Percentiles rank a stretch among this genome's conserved stretches.
phyloP scores from a whole-genome alignment of 2,329 filamentous ascomycete species.

The Cryphonectria parasitica region DNA sequence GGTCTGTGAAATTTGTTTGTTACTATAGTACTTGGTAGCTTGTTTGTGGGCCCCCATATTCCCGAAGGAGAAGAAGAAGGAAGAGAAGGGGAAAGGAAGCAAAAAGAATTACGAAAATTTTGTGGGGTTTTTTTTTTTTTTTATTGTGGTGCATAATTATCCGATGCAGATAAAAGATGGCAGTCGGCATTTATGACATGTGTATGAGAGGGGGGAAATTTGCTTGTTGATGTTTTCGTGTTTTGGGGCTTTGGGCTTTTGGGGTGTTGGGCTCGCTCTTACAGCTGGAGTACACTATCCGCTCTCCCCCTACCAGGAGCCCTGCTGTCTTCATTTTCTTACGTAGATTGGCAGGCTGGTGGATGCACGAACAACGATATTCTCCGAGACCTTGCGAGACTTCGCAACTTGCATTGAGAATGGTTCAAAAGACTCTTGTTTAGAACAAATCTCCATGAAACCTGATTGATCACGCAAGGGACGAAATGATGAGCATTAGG shows the following conservation, averaged over 20 bases:
- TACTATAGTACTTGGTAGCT: too few relatives aligned
- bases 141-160: neutral
- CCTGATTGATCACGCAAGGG: neutral
- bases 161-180: neutral
- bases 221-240: neutral
- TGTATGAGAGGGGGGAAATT: neutral
- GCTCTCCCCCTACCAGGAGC: neutral
- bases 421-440: neutral
- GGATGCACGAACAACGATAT: too few relatives aligned
- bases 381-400: neutral
- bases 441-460: neutral
- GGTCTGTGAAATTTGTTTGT: neutral
- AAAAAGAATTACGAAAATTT: neutral
- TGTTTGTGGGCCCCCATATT: neutral
- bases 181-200: neutral
- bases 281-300: too few relatives aligned
- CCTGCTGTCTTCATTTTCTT: neutral
- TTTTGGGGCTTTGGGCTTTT: neutral
- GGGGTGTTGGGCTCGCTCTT: neutral
- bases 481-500: neutral
- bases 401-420: neutral
- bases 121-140: neutral
- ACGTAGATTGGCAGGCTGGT: too few relatives aligned
- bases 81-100: neutral
- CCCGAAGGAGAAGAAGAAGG: neutral